Percentiles rank a stretch among this genome's conserved stretches.
Conservation (phyloP, 1,139 yeast genomes). For the Kazachstania sp. region DNA sequence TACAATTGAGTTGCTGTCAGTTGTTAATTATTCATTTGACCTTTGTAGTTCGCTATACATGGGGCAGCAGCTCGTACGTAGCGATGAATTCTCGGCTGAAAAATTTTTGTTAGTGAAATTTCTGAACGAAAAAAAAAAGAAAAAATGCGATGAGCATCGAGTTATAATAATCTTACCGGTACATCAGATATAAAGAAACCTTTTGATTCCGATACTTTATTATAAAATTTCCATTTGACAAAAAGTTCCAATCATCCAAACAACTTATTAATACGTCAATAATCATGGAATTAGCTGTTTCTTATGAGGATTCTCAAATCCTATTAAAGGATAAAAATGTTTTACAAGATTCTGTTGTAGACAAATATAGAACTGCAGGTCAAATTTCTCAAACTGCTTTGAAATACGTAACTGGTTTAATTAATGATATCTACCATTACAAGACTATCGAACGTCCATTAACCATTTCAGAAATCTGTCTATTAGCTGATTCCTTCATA, state of each 20-base stretch:
- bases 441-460: conserved; percentile 36
- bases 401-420: conserved; percentile 53
- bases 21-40: too few relatives aligned
- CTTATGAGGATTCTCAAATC: conserved; percentile 63
- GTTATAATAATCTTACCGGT: neutral
- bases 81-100: neutral
- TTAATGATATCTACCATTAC: conserved; percentile 61
- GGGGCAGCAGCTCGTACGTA: conserved; percentile 1
- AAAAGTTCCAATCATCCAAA: too few relatives aligned
- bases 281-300: conserved; percentile 54
- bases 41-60: too few relatives aligned
- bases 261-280: neutral
- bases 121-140: conserved; percentile 2
- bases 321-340: conserved; percentile 68
- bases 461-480: conserved; percentile 68
- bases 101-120: neutral
- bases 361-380: conserved; percentile 84
- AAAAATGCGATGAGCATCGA: conserved; percentile 13
- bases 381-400: conserved; percentile 85
- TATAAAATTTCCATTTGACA: too few relatives aligned
- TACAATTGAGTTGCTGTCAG: too few relatives aligned
- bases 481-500: conserved; percentile 70
- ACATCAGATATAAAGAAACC: too few relatives aligned
- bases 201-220: too few relatives aligned
- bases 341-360: conserved; percentile 52